These are phyloP conservation scores for Malassezia psittaci DNA, from an alignment of 1,284 basidiomycete genomes.

Conservation along the genomic window DNA sequence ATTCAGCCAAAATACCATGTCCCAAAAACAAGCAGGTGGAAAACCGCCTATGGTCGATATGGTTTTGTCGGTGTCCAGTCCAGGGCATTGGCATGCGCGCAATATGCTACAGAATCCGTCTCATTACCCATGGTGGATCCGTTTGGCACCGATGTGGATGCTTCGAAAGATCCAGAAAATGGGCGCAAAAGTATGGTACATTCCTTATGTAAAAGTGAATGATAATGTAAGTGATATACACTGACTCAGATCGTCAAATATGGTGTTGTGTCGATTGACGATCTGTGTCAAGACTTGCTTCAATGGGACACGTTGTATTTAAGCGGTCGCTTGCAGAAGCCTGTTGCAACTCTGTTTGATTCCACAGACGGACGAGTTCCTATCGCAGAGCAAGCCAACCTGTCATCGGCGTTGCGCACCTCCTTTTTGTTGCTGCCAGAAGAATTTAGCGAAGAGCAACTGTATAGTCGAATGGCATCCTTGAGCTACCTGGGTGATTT, in stretches of 20 bases:
- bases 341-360: slow-evolving; percentile 48
- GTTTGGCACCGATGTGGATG: slow-evolving; percentile 67
- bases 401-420: slow-evolving; percentile 74
- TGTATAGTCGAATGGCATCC: slow-evolving; percentile 76
- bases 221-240: slow-evolving; percentile 7
- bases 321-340: slow-evolving; percentile 93
- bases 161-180: slow-evolving; percentile 67
- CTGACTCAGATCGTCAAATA: slow-evolving; percentile 76
- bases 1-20: slow-evolving; percentile 59
- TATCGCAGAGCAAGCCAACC: slow-evolving; percentile 82
- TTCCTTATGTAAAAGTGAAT: slow-evolving; percentile 32
- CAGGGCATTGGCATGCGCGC: slow-evolving; percentile 83
- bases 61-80: slow-evolving; percentile 82
- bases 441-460: slow-evolving; percentile 62
- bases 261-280: slow-evolving; percentile 85
- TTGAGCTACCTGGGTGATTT: slow-evolving; percentile 77
- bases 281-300: slow-evolving; percentile 74
- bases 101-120: slow-evolving; percentile 80
- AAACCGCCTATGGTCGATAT: slow-evolving; percentile 71
- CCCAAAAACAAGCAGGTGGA: neutral
- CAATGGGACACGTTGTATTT: slow-evolving; percentile 91
- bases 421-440: slow-evolving; percentile 59
- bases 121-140: slow-evolving; percentile 78
- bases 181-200: slow-evolving; percentile 74
- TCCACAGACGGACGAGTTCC: slow-evolving; percentile 70